Evolutionary conservation across 371 early-diverging fungal genomes (phyloP), one percentile per base, ranked within the genome.

Genomic region (Nematocida sp.): DNA sequence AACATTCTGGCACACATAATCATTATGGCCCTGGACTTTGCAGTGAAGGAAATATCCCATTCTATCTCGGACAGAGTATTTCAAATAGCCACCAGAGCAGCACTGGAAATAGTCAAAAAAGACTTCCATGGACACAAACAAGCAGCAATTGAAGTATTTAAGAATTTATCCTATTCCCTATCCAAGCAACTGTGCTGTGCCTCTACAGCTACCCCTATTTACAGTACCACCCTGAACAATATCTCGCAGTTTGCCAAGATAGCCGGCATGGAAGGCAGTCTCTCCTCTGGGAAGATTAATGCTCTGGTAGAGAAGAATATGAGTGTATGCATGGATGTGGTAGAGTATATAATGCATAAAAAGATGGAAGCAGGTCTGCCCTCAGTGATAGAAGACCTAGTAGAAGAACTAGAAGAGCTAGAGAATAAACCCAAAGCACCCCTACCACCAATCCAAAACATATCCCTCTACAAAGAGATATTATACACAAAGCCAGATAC

Each of bases 181-280:
- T 49, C 77, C 21, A 53, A 46, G 19, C 31, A 63, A 9, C 54
- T 81, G 4, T 51, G 77, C 19, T 65, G 76, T 35, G 55, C 78
- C 1, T 78, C 80, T 17, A 48, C 81, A 11, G 76, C 78, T 19
- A 81, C 80, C 29, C 79, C 80, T 2, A 76, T 84, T 3, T 74
- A 75, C 51, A 76, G 78, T 4, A 66, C 79, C 38, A 78, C 81
- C 27, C 70, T 45, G 47, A 77, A 75, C n/a, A 84, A 84, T 63
- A 76, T 84, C 17, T 51, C 75, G 15, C 77, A 82, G 63, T 84
- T 84, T 60, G 55, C 81, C 38, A 80, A 81, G 55, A 58, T 82
- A 21, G 67, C 79, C 23, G 63, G 63, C 11, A 46, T 78, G 46
- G 80, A 80, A 47, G 40, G 48, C 9, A 15, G 51, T 2, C 3